Conservation (phyloP, 2,329 filamentous ascomycete species). For the Claviceps purpurea region DNA sequence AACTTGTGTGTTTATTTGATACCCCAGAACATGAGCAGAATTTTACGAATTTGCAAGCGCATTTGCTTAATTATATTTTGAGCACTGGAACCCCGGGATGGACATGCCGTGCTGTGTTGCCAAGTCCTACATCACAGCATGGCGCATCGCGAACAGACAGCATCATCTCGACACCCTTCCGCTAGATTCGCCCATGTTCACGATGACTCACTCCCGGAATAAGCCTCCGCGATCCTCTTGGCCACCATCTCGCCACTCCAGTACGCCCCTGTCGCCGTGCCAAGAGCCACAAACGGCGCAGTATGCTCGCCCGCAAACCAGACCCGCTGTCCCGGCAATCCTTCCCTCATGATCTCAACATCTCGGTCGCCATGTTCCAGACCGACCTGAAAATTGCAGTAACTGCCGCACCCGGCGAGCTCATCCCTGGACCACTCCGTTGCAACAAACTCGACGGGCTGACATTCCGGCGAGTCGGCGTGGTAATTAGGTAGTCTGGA, state of each 20-base stretch:
- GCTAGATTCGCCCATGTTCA: background rate
- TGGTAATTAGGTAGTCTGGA: constrained; percentile 58
- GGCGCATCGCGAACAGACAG: background rate
- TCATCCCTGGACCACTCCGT: constrained; percentile 71
- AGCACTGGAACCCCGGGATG: background rate
- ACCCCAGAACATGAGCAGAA: background rate
- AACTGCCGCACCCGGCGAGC: constrained; percentile 69
- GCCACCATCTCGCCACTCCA: constrained; percentile 79
- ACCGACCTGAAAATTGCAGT: constrained; percentile 74
- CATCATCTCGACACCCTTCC: background rate
- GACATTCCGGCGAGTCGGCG: constrained; percentile 38
- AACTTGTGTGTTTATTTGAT: background rate
- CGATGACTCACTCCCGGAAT: constrained; percentile 19
- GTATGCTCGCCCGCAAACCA: constrained; percentile 91
- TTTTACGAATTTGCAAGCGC: background rate
- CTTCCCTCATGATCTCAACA: constrained; percentile 49
- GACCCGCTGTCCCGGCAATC: constrained; percentile 51
- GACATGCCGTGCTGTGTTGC: background rate
- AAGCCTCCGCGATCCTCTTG: constrained; percentile 44
- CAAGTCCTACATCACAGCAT: too few species aligned
- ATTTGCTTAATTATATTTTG: background rate
- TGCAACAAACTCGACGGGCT: constrained; percentile 48
- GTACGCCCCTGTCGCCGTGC: constrained; percentile 81
- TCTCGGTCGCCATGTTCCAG: constrained; percentile 57
- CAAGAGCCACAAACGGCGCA: constrained; percentile 75